Evolutionary conservation across 345 rosid species (phyloP).

Genomic region (Lagerstroemia speciosa): DNA sequence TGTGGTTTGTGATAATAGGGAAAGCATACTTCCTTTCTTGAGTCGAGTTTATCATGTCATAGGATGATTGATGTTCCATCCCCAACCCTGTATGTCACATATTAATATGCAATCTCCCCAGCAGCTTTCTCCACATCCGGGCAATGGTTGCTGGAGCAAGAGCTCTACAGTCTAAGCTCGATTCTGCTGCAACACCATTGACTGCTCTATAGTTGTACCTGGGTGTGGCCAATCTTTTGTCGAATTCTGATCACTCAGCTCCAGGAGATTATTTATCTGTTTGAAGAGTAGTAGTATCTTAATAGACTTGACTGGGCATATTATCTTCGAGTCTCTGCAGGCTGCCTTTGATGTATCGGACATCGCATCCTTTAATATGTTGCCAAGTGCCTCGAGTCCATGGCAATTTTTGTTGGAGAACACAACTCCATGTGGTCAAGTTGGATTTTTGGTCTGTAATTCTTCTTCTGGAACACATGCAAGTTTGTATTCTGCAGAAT

Average conservation of each 20-base stretch:
- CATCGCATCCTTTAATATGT: background rate
- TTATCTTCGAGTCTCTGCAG: background rate
- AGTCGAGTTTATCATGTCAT: no score
- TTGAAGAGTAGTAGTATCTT: background rate
- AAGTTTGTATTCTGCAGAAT: background rate
- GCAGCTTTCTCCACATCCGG: no score
- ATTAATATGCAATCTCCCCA: no score
- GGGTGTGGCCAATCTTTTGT: background rate
- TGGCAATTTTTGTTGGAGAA: background rate
- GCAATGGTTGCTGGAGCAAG: conserved; percentile 83
- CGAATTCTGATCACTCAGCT: background rate
- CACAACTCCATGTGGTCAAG: background rate
- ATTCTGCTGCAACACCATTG: conserved; percentile 77
- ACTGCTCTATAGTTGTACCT: conserved; percentile 27
- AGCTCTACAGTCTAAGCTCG: conserved; percentile 68
- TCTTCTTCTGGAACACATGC: background rate
- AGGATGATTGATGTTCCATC: no score
- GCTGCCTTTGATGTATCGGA: background rate
- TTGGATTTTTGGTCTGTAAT: background rate
- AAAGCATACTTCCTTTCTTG: no score
- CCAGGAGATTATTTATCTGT: background rate
- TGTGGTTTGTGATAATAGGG: no score
- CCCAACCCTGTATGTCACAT: no score
- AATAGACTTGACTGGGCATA: background rate
- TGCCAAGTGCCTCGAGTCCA: background rate